Percentiles rank a stretch among this genome's conserved stretches.
Evolutionary conservation across 345 rosid species (phyloP).

Genomic region (Barbarea vulgaris): DNA sequence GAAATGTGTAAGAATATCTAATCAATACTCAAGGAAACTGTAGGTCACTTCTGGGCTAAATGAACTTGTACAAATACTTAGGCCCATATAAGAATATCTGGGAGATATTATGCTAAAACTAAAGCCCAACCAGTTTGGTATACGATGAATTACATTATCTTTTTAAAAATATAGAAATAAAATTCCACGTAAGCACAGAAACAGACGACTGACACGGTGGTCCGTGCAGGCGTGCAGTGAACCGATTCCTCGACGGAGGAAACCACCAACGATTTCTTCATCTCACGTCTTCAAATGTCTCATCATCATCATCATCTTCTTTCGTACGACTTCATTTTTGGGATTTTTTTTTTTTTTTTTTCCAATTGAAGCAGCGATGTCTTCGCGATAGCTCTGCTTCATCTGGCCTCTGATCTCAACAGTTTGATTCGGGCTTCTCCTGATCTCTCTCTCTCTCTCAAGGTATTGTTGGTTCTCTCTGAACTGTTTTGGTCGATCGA

Average conservation of each 20-base stretch:
- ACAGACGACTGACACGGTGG: constrained; percentile 52
- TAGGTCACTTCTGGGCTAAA: not conserved
- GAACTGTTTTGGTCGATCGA: constrained; percentile 18
- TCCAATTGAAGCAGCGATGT: constrained; percentile 19
- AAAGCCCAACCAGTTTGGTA: constrained; percentile 30
- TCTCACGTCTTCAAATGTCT: constrained; percentile 27
- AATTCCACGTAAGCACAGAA: constrained; percentile 47
- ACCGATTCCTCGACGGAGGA: constrained; percentile 41
- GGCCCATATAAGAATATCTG: constrained; percentile 1
- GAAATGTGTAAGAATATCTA: too few relatives aligned
- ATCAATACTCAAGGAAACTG: not conserved
- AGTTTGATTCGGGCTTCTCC: constrained; percentile 22
- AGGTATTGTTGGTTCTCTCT: constrained; percentile 13
- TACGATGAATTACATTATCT: not conserved
- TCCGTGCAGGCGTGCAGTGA: constrained; percentile 40
- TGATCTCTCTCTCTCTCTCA: constrained; percentile 20
- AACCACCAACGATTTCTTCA: constrained; percentile 37
- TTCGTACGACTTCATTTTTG: constrained; percentile 20
- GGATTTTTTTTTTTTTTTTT: not conserved
- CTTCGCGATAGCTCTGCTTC: constrained; percentile 23
- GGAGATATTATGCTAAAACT: not conserved
- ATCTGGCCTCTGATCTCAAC: constrained; percentile 15
- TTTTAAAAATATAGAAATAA: too few relatives aligned
- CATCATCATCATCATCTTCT: constrained; percentile 26
- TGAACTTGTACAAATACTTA: not conserved